These are phyloP conservation scores for Leccinum uliginosum DNA, from an alignment of 768 basidiomycete genomes.

Conservation along the genomic window DNA sequence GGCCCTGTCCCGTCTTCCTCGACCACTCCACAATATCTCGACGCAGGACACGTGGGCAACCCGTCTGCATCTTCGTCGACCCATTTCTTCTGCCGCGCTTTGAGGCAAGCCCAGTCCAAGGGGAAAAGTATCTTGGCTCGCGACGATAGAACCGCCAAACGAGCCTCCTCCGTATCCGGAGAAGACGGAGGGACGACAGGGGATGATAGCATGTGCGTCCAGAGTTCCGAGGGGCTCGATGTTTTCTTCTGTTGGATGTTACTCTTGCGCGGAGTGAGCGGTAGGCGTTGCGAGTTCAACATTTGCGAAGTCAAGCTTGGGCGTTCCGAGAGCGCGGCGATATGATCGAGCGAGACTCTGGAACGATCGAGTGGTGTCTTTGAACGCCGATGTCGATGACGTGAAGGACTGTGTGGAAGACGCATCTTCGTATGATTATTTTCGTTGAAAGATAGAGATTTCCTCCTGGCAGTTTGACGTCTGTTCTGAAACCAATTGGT, in stretches of 20 bases:
- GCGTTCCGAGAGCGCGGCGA: constrained; percentile 29
- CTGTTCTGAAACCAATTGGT: constrained; percentile 85
- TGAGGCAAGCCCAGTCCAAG: constrained; percentile 73
- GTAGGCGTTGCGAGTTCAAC: constrained; percentile 2
- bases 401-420: constrained; percentile 2
- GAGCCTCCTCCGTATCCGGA: constrained; percentile 23
- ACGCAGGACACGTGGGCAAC: constrained; percentile 6
- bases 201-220: constrained; percentile 30
- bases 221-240: constrained; percentile 21
- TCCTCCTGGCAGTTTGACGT: constrained; percentile 46
- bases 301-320: constrained; percentile 15
- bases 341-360: constrained; percentile 28
- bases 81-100: constrained; percentile 31
- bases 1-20: constrained; percentile 14
- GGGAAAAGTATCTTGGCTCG: constrained; percentile 46
- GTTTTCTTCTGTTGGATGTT: constrained; percentile 4
- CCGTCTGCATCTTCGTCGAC: constrained; percentile 20
- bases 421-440: constrained; percentile 15
- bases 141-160: constrained; percentile 22
- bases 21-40: constrained; percentile 1
- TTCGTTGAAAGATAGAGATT: constrained; percentile 19
- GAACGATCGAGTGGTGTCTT: constrained; percentile 21
- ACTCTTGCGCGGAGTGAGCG: constrained; percentile 28
- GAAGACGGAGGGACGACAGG: constrained; percentile 17
- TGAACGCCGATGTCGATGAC: constrained; percentile 4